Evolutionary conservation across 1,284 basidiomycete species (phyloP), one percentile per base, ranked within the genome.

Genomic region (Irpex rosettiformis): DNA sequence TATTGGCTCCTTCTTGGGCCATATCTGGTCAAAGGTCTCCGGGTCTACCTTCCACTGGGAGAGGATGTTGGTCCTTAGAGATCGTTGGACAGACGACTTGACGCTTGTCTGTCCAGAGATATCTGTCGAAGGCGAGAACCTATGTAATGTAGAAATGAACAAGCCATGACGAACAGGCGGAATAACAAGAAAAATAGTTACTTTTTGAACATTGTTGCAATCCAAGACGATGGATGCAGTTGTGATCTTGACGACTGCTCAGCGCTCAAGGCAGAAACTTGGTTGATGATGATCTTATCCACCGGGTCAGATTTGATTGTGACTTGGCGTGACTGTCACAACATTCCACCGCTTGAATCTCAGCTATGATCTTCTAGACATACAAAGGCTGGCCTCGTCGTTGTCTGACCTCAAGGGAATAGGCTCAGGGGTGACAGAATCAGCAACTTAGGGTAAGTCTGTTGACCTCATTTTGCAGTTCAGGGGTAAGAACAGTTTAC

Each of bases 1-100:
- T 51, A 98, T 79, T 1, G 88, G 80, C 76, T 98, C 96, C 81
- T 99, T 99, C 88, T 99, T 99, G 11, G 96, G 94, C 97, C 97
- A 98, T 58, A 99, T 85, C 66, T 85, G 83, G 71, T 99, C 97
- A 22, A 99, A 77, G 1, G 85, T 85, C 63, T 91, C 91, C 52
- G 82, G 82, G 64, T 86, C 86, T 62, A 93, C 83, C 60, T 90
- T 93, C 83, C 94, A 91, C 70, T 98, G 94, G 30, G 88, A 83
- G 56, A 96, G 80, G 30, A 98, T 78, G 58, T 82, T 82, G 30
- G 86, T 76, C 55, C 97, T 88, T 72, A 98, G 95, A 62, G 86
- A 84, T 69, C 97, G 83, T 71, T 98, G 96, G 6, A 95, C 89
- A 7, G 95, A 98, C 28, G 94, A 90, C 75, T 99, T 99, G 64